Evolutionary conservation across 2,329 filamentous ascomycete genomes (phyloP).

Genomic region (Fusarium multiceps): DNA sequence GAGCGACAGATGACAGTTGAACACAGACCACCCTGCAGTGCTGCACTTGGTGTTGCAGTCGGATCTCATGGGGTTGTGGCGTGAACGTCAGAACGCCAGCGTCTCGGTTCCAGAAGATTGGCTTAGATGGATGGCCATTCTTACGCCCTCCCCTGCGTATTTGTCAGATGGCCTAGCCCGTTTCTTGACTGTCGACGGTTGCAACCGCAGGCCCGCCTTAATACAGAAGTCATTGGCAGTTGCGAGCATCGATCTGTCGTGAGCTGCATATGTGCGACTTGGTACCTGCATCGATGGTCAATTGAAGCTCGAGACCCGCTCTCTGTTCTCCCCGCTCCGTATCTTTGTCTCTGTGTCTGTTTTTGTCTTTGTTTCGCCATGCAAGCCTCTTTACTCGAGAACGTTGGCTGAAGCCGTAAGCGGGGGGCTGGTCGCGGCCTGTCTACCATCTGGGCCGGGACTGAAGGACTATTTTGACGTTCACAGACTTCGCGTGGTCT

Average conservation of each 20-base stretch:
- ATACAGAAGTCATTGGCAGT: background rate
- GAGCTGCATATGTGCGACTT: slow-evolving; percentile 18
- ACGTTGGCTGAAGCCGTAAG: slow-evolving; percentile 17
- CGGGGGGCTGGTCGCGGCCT: slow-evolving; percentile 6
- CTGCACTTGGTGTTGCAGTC: slow-evolving; percentile 7
- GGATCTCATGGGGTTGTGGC: slow-evolving; percentile 13
- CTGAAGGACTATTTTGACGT: slow-evolving; percentile 5
- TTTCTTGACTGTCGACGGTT: slow-evolving; percentile 13
- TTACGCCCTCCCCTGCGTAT: slow-evolving; percentile 6
- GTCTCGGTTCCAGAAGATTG: slow-evolving; percentile 30
- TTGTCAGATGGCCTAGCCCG: slow-evolving; percentile 18
- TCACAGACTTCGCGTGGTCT: background rate
- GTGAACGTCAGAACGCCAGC: slow-evolving; percentile 28
- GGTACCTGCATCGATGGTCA: slow-evolving; percentile 24
- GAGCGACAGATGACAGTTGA: background rate
- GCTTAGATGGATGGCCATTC: slow-evolving; percentile 5
- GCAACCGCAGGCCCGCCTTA: slow-evolving; percentile 11
- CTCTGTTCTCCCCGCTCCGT: slow-evolving; percentile 10
- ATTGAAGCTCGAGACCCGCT: slow-evolving; percentile 7
- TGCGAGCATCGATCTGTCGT: slow-evolving; percentile 16
- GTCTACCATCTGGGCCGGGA: background rate
- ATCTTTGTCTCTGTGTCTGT: background rate
- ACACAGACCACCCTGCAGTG: background rate
- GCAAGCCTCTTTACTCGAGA: slow-evolving; percentile 33
- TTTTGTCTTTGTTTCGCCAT: slow-evolving; percentile 16